Conservation (phyloP, 2,329 filamentous ascomycete genomes). For the Trichoderma sp. region DNA sequence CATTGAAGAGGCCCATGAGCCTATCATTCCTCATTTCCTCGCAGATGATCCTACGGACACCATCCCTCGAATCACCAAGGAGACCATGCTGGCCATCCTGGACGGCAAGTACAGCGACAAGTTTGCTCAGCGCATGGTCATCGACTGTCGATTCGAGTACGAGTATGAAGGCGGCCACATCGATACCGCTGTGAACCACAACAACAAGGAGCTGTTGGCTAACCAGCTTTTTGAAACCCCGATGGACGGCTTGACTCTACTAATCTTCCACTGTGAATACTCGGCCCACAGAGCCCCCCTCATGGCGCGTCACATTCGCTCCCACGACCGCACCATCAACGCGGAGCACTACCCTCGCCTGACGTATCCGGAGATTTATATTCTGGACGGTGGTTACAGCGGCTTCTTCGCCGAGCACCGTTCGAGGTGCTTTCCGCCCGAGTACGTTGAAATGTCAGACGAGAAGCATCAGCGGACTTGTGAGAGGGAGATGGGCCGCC, state of each 20-base stretch:
- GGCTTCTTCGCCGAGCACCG: constrained; percentile 83
- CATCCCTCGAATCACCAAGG: constrained; percentile 81
- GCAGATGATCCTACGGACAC: constrained; percentile 79
- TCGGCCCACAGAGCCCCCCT: constrained; percentile 93
- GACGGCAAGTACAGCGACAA: constrained; percentile 77
- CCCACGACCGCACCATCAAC: constrained; percentile 84
- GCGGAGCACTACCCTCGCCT: constrained; percentile 82
- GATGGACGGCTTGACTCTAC: constrained; percentile 70
- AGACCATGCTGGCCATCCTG: constrained; percentile 82
- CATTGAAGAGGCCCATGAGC: constrained; percentile 73
- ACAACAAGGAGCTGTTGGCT: constrained; percentile 88
- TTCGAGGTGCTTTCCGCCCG: constrained; percentile 84
- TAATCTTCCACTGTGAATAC: constrained; percentile 98
- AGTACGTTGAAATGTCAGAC: constrained; percentile 95
- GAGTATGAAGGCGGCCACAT: constrained; percentile 98
- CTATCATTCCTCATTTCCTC: constrained; percentile 80
- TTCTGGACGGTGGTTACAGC: constrained; percentile 94
- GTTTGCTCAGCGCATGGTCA: constrained; percentile 81
- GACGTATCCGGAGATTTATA: constrained; percentile 96
- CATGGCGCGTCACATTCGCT: constrained; percentile 92
- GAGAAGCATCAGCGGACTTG: constrained; percentile 90
- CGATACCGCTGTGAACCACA: constrained; percentile 90
- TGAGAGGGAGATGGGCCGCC: constrained; percentile 89
- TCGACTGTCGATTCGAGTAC: constrained; percentile 98
- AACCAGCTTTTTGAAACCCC: constrained; percentile 73